Conservation (phyloP, 176 grass and related monocot genomes). For the Oryza rufipogon region DNA sequence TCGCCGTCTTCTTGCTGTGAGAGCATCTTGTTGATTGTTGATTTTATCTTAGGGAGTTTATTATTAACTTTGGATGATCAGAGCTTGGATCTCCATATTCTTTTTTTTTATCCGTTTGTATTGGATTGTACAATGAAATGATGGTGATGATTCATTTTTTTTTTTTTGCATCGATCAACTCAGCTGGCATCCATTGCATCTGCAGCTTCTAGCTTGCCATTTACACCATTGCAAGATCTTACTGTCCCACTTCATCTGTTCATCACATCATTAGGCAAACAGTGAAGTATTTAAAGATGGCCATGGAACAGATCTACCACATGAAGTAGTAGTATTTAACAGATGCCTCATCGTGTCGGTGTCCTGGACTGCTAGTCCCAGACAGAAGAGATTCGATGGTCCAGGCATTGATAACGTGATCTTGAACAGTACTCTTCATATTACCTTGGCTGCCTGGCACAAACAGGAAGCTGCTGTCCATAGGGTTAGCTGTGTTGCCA, state of each 20-base stretch:
- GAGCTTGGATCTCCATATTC: conserved; percentile 5
- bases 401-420: not conserved
- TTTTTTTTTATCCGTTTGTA: not conserved
- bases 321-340: not conserved
- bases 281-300: not conserved
- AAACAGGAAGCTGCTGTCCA: conserved; percentile 9
- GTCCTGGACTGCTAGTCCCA: not conserved
- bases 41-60: not conserved
- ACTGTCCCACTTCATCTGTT: not conserved
- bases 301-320: not conserved
- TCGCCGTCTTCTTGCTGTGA: conserved; percentile 23
- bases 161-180: not conserved
- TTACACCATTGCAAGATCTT: not conserved
- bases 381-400: not conserved
- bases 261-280: not conserved
- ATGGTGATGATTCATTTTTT: not conserved
- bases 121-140: not conserved
- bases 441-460: not conserved
- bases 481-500: not conserved
- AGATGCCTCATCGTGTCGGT: conserved; percentile 37
- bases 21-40: not conserved
- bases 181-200: not conserved
- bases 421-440: not conserved
- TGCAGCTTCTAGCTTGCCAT: not conserved
- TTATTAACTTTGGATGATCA: conserved; percentile 16